Evolutionary conservation across 2,329 filamentous ascomycete species (phyloP).

Genomic region (Fragosphaeria purpurea): DNA sequence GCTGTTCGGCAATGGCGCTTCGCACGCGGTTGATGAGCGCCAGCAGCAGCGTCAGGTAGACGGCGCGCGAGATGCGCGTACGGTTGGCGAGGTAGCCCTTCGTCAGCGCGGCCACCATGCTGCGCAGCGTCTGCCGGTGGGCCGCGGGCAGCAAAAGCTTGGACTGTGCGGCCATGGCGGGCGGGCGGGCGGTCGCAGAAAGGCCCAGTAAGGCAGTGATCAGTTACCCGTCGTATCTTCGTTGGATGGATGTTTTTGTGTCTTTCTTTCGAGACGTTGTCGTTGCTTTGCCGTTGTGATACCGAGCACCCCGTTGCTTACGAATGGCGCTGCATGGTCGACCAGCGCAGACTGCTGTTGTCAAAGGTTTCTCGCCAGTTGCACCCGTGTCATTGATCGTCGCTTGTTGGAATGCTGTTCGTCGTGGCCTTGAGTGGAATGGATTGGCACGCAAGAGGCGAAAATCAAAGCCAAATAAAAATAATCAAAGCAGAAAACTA

Average conservation of each 20-base stretch:
- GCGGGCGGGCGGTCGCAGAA: neutral
- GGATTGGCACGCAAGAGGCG: neutral
- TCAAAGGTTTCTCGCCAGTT: too few relatives aligned
- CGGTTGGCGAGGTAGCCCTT: slow-evolving; percentile 69
- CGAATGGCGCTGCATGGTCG: too few relatives aligned
- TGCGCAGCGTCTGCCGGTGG: slow-evolving; percentile 54
- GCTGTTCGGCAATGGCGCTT: slow-evolving; percentile 86
- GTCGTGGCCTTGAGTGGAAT: neutral
- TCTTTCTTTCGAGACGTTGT: too few relatives aligned
- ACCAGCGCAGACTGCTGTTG: too few relatives aligned
- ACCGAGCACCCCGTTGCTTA: too few relatives aligned
- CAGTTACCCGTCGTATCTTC: too few relatives aligned
- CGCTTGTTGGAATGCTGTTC: too few relatives aligned
- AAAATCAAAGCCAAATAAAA: too few relatives aligned
- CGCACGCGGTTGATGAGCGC: slow-evolving; percentile 79
- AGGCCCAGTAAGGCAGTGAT: neutral
- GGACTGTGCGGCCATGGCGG: slow-evolving; percentile 47
- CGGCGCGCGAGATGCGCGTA: slow-evolving; percentile 68
- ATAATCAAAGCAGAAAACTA: neutral
- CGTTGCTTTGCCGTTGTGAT: too few relatives aligned
- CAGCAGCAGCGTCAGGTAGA: slow-evolving; percentile 74
- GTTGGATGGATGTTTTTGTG: too few relatives aligned
- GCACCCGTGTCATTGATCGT: too few relatives aligned
- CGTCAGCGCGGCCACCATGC: slow-evolving; percentile 56
- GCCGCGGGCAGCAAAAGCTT: slow-evolving; percentile 48